Percentiles rank a stretch among this genome's conserved stretches.
Evolutionary conservation across 2,329 filamentous ascomycete genomes (phyloP).

Genomic region (Monosporascus sp.): DNA sequence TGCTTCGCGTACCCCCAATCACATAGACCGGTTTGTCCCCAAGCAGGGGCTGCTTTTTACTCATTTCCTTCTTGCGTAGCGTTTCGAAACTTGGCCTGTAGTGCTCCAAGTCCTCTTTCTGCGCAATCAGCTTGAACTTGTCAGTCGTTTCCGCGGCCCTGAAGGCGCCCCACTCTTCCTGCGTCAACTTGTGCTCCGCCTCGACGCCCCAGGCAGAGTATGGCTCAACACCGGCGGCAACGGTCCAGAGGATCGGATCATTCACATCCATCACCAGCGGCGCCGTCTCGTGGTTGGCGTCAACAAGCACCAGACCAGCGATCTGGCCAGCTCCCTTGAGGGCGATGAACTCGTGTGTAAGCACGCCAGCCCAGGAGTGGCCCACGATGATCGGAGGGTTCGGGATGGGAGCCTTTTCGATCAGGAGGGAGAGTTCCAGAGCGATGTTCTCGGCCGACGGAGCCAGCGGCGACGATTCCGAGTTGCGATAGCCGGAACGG

Average conservation of each 20-base stretch:
- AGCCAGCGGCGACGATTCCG: conserved; percentile 1
- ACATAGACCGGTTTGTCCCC: conserved; percentile 16
- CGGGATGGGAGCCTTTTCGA: background rate
- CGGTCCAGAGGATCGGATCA: background rate
- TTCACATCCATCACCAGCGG: conserved; percentile 3
- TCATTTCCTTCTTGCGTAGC: conserved; percentile 21
- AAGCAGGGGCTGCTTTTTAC: conserved; percentile 20
- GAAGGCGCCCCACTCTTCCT: conserved; percentile 1
- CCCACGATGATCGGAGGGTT: conserved; percentile 1
- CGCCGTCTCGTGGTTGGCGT: conserved; percentile 6
- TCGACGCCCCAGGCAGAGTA: conserved; percentile 13
- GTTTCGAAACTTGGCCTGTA: conserved; percentile 18
- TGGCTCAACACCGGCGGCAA: background rate
- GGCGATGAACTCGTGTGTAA: conserved; percentile 3
- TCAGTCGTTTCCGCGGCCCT: conserved; percentile 9
- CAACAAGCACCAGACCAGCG: conserved; percentile 2
- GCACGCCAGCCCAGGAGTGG: conserved; percentile 4
- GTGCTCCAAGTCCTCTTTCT: background rate
- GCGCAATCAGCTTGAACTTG: conserved; percentile 5
- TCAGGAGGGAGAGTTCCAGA: conserved; percentile 1
- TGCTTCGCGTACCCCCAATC: conserved; percentile 17
- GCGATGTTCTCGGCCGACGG: conserved; percentile 1
- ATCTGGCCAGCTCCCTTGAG: background rate
- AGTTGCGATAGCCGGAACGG: conserved; percentile 3
- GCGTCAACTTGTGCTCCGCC: conserved; percentile 2